Evolutionary conservation across 2,329 filamentous ascomycete species (phyloP), one percentile per base, ranked within the genome.

Genomic region (Sclerotinia minor): DNA sequence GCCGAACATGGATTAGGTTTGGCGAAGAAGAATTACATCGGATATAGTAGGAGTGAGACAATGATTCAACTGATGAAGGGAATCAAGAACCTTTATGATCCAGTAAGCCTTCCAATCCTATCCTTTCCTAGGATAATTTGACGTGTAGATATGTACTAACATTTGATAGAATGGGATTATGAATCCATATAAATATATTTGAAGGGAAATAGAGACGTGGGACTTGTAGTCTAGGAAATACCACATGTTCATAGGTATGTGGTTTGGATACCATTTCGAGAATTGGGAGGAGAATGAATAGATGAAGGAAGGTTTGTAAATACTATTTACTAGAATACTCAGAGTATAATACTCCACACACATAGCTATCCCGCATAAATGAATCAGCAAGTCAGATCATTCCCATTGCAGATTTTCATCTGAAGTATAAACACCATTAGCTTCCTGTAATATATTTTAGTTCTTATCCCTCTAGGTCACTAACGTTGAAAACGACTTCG

Each of bases 1-100:
- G 95, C 95, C 61, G 95, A 99, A 81, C 95, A 99, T 78, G 95
- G 95, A 4, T 81, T 99, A 52, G 95, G 95, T 21, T 81, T 99
- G 71, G 92, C 94, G 61, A 99, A 99, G 88, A 97, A 96, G 83
- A 90, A 92, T 69, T 99, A 89, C 77, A 92, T 99, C 78, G 90
- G 92, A 41, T 98, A 98, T 81, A 97, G 92, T 81, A 88, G 92
- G 75, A 94, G 89, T 76, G 89, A 93, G 68, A 94, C 88, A 19
- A 95, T 94, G 87, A 83, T 99, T 73, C 87, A 84, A 71, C 78
- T 99, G 78, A 99, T 99, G 95, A 94, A 91, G 84, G 91, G 96
- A 81, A 88, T 98, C 78, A 99, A 99, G 85, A 85, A 89, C 69
- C 82, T 97, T 24, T 99, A 96, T 79, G 95, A 99, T 80, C 95